These are phyloP conservation scores for Borovskyia barvae DNA, from an alignment of 208 protist species.

Conservation along the genomic window DNA sequence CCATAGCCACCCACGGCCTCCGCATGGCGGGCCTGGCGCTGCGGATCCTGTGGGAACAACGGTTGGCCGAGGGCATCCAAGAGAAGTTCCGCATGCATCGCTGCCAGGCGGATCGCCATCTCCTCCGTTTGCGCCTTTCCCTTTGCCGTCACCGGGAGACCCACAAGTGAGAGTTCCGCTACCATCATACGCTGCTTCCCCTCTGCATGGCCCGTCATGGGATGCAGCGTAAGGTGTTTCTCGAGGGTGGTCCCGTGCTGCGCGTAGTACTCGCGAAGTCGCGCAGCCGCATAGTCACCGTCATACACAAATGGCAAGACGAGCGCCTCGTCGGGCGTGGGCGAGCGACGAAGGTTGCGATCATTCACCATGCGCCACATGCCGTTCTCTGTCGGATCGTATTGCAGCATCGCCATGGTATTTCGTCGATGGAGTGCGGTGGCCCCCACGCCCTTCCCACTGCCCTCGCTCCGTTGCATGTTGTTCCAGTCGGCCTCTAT, in stretches of 20 bases:
- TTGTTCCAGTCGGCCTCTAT: not conserved
- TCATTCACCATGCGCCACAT: slow-evolving; percentile 72
- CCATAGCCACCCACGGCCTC: slow-evolving; percentile 51
- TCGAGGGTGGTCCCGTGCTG: slow-evolving; percentile 49
- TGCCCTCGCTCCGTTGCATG: not conserved
- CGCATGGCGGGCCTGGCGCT: slow-evolving; percentile 64
- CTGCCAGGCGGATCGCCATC: slow-evolving; percentile 59
- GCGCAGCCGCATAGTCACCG: slow-evolving; percentile 30
- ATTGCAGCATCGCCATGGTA: slow-evolving; percentile 10
- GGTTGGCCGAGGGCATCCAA: slow-evolving; percentile 59
- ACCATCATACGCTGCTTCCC: slow-evolving; percentile 44
- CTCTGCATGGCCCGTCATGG: slow-evolving; percentile 26
- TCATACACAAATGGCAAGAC: slow-evolving; percentile 75
- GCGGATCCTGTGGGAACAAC: slow-evolving; percentile 52
- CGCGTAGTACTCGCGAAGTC: slow-evolving; percentile 58
- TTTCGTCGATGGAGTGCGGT: no score
- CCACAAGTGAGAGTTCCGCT: slow-evolving; percentile 49
- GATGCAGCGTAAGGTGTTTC: slow-evolving; percentile 31
- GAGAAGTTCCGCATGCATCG: slow-evolving; percentile 84
- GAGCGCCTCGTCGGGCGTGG: slow-evolving; percentile 59
- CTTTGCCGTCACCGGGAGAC: slow-evolving; percentile 28
- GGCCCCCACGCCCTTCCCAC: not conserved
- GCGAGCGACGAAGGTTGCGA: slow-evolving; percentile 54
- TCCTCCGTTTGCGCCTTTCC: slow-evolving; percentile 66
- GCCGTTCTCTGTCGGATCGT: slow-evolving; percentile 75